phyloP scores from a whole-genome alignment of 2,329 filamentous ascomycete genomes.

The Cytospora piceicola region DNA sequence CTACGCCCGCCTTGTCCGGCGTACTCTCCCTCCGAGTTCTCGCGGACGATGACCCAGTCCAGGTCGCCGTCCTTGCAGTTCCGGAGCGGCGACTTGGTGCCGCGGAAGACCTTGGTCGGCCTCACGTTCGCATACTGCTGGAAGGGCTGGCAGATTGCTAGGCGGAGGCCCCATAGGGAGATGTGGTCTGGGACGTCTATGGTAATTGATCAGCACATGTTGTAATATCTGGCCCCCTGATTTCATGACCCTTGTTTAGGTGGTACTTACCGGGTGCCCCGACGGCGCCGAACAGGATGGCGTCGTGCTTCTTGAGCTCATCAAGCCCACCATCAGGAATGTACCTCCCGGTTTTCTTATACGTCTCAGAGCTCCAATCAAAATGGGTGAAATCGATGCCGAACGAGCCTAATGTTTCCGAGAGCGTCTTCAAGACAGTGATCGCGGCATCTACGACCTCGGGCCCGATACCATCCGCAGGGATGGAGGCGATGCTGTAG shows the following conservation, averaged over 20 bases:
- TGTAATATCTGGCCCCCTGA: background rate
- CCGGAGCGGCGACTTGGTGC: constrained; percentile 58
- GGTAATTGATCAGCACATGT: background rate
- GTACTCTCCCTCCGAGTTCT: constrained; percentile 70
- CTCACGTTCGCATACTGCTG: constrained; percentile 71
- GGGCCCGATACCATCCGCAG: constrained; percentile 66
- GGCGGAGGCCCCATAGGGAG: constrained; percentile 65
- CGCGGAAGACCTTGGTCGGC: constrained; percentile 61
- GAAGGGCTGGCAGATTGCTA: constrained; percentile 65
- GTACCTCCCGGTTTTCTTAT: constrained; percentile 67
- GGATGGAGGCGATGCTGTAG: constrained; percentile 61
- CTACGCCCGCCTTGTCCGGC: constrained; percentile 65
- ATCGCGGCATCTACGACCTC: constrained; percentile 67
- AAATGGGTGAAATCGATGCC: constrained; percentile 62
- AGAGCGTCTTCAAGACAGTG: constrained; percentile 60
- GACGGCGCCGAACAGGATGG: constrained; percentile 40
- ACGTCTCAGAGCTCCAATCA: constrained; percentile 71
- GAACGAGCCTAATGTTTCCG: constrained; percentile 58
- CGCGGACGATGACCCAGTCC: constrained; percentile 69
- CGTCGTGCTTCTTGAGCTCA: constrained; percentile 45
- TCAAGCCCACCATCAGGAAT: constrained; percentile 65
- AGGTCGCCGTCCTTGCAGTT: constrained; percentile 55
- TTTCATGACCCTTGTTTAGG: background rate
- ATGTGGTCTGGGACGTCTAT: constrained; percentile 66
- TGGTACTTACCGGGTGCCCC: constrained; percentile 35